Evolutionary conservation across 371 early-diverging fungal genomes (phyloP), one percentile per base, ranked within the genome.

Genomic region (Basidiobolus heterosporus): DNA sequence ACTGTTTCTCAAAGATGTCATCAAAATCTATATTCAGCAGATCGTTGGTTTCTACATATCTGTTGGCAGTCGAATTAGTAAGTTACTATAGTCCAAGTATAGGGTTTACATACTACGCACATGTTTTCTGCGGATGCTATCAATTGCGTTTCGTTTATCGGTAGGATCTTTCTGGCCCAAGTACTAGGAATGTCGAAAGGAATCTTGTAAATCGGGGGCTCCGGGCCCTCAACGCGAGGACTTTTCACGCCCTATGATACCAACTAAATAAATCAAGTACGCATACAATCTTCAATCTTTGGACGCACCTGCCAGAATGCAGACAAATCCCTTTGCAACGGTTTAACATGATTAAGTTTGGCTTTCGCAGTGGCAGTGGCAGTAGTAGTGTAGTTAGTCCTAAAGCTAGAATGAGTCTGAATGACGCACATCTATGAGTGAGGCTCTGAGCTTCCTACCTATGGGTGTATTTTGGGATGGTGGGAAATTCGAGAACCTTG

Each of bases 141-240:
- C 30, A 9, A 9, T n/a, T n/a, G n/a, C 30, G 3, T 9, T 30
- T 30, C 30, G 9, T 3, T 14, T 22, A 45, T 30, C 9, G 37
- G 18, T 30, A 36, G 38, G 5, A 60, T 13, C 19, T 56, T 16
- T 0, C 45, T 42, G 13, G 63, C 61, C 35, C 66, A 36, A 16
- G 53, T 37, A 16, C 49, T n/a, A 17, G 40, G 8, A 42, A 57
- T 51, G 2, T 57, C 56, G 44, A 56, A 52, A 3, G 50, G 37
- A 23, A 38, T 46, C 38, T 47, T 50, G 37, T 36, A 11, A 16
- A 46, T 8, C 4, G 35, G 37, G 2, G 35, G 47, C 19, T 46
- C 35, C 9, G 47, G 47, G n/a, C 9, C 17, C 36, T 46, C 39
- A 37, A 46, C 21, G 6, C 21, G 14, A n/a, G 47, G n/a, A 19